Evolutionary conservation across 345 rosid genomes (phyloP).

Genomic region (Crucihimalaya himalaica): DNA sequence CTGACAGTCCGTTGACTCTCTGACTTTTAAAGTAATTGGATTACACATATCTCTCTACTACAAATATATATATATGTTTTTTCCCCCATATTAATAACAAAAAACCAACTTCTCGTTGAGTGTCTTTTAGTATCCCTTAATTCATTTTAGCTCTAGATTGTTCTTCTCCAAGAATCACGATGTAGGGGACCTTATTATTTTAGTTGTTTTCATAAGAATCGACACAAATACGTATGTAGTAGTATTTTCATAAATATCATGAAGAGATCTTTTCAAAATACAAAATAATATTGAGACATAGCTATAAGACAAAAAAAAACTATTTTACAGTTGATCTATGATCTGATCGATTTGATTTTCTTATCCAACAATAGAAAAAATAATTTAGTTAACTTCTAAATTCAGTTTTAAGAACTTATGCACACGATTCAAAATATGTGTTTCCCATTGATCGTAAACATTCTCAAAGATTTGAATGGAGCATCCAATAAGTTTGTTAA

Average conservation of each 20-base stretch:
- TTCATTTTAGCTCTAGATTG: not conserved
- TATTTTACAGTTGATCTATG: not conserved
- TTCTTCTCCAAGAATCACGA: slow-evolving; percentile 29
- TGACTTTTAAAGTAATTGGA: slow-evolving; percentile 44
- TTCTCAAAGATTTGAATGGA: not conserved
- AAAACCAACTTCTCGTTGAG: slow-evolving; percentile 1
- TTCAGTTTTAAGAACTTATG: not conserved
- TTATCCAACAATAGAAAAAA: not conserved
- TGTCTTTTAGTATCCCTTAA: not conserved
- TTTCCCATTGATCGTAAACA: slow-evolving; percentile 13
- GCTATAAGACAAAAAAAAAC: not conserved
- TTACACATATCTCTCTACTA: slow-evolving; percentile 21
- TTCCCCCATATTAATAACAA: not conserved
- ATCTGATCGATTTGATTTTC: not conserved
- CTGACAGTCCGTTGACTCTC: slow-evolving; percentile 59
- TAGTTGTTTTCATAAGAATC: slow-evolving; percentile 1
- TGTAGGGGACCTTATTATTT: slow-evolving; percentile 22
- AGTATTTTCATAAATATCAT: not conserved
- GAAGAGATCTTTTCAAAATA: not conserved
- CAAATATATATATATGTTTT: not conserved
- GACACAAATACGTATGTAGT: not conserved
- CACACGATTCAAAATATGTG: not conserved
- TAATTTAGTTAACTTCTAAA: not conserved
- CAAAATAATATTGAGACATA: not conserved
- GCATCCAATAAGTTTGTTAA: slow-evolving; percentile 1